These are phyloP conservation scores for Aquilaria yunnanensis DNA, from an alignment of 345 rosid genomes.

Conservation along the genomic window DNA sequence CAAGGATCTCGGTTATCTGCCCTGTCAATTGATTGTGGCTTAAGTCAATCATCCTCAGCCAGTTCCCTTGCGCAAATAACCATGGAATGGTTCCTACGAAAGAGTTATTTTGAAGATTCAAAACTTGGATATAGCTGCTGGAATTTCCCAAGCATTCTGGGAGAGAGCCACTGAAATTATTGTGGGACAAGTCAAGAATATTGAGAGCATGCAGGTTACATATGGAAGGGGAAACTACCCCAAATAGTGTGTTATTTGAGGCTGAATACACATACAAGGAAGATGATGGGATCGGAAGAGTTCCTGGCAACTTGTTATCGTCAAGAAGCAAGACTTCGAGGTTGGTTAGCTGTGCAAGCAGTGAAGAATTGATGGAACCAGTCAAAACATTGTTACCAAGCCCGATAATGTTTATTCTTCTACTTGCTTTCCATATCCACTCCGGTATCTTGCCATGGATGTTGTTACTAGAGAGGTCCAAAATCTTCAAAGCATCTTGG, in stretches of 20 bases:
- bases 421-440: too few relatives aligned
- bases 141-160: neutral
- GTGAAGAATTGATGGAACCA: neutral
- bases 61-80: neutral
- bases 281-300: slow-evolving; percentile 1
- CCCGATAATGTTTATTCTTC: too few relatives aligned
- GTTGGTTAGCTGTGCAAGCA: too few relatives aligned
- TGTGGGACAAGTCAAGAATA: slow-evolving; percentile 5
- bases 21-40: slow-evolving; percentile 4
- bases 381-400: slow-evolving; percentile 10
- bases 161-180: slow-evolving; percentile 1
- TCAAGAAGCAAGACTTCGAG: neutral
- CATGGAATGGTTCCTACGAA: neutral
- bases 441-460: too few relatives aligned
- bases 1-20: slow-evolving; percentile 5
- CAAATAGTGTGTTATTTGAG: neutral
- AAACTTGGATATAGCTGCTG: neutral
- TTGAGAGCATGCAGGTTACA: neutral
- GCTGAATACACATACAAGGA: neutral
- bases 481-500: neutral
- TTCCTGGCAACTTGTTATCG: slow-evolving; percentile 9
- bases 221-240: neutral
- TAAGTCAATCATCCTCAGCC: neutral
- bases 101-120: slow-evolving; percentile 3
- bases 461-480: too few relatives aligned